Evolutionary conservation across 2,329 filamentous ascomycete species (phyloP).

Genomic region (Trichoderma sp.): DNA sequence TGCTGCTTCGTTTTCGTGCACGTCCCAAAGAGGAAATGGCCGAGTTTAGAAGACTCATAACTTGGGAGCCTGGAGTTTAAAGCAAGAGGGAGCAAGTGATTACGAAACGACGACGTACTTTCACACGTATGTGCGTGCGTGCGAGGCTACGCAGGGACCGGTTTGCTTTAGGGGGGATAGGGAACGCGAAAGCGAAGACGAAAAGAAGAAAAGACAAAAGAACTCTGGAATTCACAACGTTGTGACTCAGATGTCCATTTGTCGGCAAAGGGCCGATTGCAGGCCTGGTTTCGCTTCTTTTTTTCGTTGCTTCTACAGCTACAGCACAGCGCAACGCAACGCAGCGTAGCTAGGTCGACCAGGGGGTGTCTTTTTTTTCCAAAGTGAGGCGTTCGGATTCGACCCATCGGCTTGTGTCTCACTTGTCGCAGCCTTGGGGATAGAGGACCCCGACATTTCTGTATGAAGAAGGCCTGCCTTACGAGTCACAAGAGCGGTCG

Average conservation of each 20-base stretch:
- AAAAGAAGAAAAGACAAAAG: neutral
- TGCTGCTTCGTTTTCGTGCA: slow-evolving; percentile 8
- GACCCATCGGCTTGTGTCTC: neutral
- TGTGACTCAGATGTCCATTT: neutral
- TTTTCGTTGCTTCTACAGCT: neutral
- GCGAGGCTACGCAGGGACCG: neutral
- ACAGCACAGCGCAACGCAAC: neutral
- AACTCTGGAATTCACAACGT: neutral
- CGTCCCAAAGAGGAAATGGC: slow-evolving; percentile 15
- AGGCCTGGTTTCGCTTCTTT: neutral
- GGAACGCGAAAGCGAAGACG: neutral
- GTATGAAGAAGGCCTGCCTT: neutral
- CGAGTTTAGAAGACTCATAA: slow-evolving; percentile 10
- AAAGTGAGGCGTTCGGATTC: neutral
- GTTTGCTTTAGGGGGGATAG: neutral
- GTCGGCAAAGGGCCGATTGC: slow-evolving; percentile 10
- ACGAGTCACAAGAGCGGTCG: slow-evolving; percentile 2
- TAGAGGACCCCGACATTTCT: slow-evolving; percentile 10
- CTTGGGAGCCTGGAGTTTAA: slow-evolving; percentile 9
- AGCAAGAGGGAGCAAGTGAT: neutral
- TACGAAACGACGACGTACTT: slow-evolving; percentile 16
- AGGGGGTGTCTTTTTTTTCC: neutral
- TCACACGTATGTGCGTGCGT: neutral
- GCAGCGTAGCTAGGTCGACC: neutral
- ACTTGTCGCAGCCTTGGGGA: slow-evolving; percentile 5